phyloP scores from a whole-genome alignment of 2,329 filamentous ascomycete species.

The Talaromyces piceae region DNA sequence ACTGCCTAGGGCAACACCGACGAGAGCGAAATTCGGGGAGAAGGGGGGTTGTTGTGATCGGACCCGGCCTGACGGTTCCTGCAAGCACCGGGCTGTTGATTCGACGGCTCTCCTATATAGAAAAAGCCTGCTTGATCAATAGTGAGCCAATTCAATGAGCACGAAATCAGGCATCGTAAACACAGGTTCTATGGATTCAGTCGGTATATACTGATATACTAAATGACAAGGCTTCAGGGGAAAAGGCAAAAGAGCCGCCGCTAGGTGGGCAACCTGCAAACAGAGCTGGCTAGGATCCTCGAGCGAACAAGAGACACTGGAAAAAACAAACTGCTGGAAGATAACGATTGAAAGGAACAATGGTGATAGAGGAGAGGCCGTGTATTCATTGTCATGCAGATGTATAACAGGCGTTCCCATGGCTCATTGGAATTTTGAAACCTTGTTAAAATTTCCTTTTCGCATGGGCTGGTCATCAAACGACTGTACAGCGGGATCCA shows the following conservation, averaged over 20 bases:
- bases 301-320: too few species aligned
- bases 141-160: too few species aligned
- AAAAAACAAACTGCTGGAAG: too few species aligned
- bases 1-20: conserved; percentile 10
- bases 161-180: too few species aligned
- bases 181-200: not conserved
- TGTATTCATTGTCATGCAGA: not conserved
- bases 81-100: too few species aligned
- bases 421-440: too few species aligned
- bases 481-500: not conserved
- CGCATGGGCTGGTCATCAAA: not conserved
- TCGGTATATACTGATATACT: not conserved
- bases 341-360: not conserved
- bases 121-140: too few species aligned
- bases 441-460: not conserved
- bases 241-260: too few species aligned
- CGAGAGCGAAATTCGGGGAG: not conserved
- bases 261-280: too few species aligned
- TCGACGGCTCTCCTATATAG: too few species aligned
- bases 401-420: not conserved
- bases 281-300: too few species aligned
- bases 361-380: not conserved
- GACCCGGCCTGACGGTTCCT: not conserved
- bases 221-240: too few species aligned
- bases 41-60: not conserved